phyloP scores from a whole-genome alignment of 345 rosid species.

The Chamaenerion angustifolium region DNA sequence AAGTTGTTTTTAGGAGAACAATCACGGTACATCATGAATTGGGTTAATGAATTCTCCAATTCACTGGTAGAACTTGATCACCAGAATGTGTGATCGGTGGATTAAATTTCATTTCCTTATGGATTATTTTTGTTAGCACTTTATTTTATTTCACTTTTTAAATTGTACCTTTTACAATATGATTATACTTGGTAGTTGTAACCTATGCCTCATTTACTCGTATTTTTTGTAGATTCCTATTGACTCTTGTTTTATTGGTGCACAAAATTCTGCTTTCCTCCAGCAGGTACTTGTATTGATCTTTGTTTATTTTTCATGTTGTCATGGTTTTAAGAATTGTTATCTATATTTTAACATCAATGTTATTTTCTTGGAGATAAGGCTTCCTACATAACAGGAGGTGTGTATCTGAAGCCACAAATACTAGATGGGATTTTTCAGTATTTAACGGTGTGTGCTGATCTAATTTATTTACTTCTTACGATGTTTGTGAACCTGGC shows the following conservation, averaged over 20 bases:
- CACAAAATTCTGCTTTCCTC: slow-evolving; percentile 76
- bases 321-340: neutral
- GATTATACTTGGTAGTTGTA: too few relatives aligned
- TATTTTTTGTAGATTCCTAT: slow-evolving; percentile 60
- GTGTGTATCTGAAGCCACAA: slow-evolving; percentile 83
- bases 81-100: too few relatives aligned
- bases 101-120: too few relatives aligned
- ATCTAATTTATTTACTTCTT: neutral
- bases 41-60: too few relatives aligned
- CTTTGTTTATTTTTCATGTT: neutral
- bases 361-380: slow-evolving; percentile 14
- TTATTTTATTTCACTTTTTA: too few relatives aligned
- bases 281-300: slow-evolving; percentile 49
- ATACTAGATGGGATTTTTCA: slow-evolving; percentile 85
- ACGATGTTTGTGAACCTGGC: neutral
- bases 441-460: slow-evolving; percentile 42
- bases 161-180: too few relatives aligned
- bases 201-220: neutral
- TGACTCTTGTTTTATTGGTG: slow-evolving; percentile 78
- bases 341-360: slow-evolving; percentile 9
- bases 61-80: too few relatives aligned
- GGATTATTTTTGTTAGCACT: too few relatives aligned
- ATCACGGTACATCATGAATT: too few relatives aligned
- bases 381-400: slow-evolving; percentile 92
- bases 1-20: too few relatives aligned